phyloP scores from a whole-genome alignment of 257 asterid genomes.

The Scutellaria baicalensis region DNA sequence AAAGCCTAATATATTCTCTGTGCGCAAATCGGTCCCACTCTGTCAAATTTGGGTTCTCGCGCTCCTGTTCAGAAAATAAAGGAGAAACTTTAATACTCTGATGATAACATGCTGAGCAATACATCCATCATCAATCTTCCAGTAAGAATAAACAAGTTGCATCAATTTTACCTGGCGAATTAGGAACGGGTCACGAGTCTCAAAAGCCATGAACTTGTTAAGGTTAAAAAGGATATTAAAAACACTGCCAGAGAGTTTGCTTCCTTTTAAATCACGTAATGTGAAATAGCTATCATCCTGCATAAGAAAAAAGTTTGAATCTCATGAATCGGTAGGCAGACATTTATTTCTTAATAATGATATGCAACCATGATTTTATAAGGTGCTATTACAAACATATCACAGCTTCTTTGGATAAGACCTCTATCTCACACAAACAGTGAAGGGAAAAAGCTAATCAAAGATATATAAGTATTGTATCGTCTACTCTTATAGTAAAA shows the following conservation, averaged over 20 bases:
- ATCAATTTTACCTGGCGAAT: conserved; percentile 79
- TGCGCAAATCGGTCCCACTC: conserved; percentile 99
- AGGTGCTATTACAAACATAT: neutral
- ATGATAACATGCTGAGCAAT: neutral
- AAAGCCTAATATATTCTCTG: conserved; percentile 96
- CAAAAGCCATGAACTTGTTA: conserved; percentile 98
- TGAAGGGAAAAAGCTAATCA: neutral
- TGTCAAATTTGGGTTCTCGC: conserved; percentile 96
- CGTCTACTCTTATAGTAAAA: neutral
- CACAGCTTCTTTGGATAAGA: neutral
- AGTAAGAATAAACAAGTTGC: neutral
- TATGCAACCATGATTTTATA: neutral
- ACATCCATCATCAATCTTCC: neutral
- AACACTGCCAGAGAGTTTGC: conserved; percentile 86
- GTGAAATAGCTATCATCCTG: conserved; percentile 90
- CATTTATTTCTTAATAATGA: neutral
- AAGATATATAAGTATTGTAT: neutral
- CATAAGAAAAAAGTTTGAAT: conserved; percentile 15
- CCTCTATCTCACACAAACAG: conserved; percentile 4
- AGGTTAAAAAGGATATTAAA: conserved; percentile 95
- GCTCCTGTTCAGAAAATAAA: conserved; percentile 54
- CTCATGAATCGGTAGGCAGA: conserved; percentile 10
- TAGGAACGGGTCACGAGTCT: conserved; percentile 94
- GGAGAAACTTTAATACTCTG: neutral
- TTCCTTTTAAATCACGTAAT: conserved; percentile 77